Evolutionary conservation across 148 eudicot genomes (phyloP), one percentile per base, ranked within the genome.

Genomic region (Rhododendron vialii): DNA sequence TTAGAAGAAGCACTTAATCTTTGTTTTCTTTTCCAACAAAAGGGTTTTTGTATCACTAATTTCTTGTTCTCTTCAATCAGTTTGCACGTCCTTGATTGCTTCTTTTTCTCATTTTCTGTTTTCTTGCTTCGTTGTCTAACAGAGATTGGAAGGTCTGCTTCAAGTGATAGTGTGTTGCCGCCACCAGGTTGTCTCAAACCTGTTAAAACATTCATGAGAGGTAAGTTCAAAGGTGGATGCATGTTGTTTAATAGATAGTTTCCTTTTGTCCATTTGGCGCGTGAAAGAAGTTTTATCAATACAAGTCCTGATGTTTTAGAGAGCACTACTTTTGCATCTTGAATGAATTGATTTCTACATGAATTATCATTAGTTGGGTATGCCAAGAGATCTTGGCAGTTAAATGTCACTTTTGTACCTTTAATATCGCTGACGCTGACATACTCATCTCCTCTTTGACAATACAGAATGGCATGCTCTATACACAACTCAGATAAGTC

Each of bases 381-480:
- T 55, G 61, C 61, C 59, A 11, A 53, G 76, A 50, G 41, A 55
- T 11, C 22, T 35, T 14, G 48, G n/a, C 26, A 75, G 18, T 73
- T 73, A 38, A 3, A 10, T 73, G 38, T 65, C 78, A 48, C 11
- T 73, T 20, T 36, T 38, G 17, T 76, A 38, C 7, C 80, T 77
- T 3, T 43, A 77, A n/a, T 18, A 41, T 73, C 33, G 76, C 67
- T 84, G 35, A 41, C 1, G 2, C 22, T 55, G 4, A 85, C 38
- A 3, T 85, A 28, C 80, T 20, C 75, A 17, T 24, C 36, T 81
- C 14, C 35, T 78, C 89, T 89, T 2, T 75, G 76, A 47, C 33
- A 26, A 57, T 88, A 84, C 82, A 95, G 98, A 95, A 87, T 95
- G 95, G 96, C 88, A 92, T 82, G 98, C 84, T 28, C 81, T 95